Evolutionary conservation across 805 yeast genomes (phyloP), one percentile per base, ranked within the genome.

Genomic region (Candida hispaniensis): DNA sequence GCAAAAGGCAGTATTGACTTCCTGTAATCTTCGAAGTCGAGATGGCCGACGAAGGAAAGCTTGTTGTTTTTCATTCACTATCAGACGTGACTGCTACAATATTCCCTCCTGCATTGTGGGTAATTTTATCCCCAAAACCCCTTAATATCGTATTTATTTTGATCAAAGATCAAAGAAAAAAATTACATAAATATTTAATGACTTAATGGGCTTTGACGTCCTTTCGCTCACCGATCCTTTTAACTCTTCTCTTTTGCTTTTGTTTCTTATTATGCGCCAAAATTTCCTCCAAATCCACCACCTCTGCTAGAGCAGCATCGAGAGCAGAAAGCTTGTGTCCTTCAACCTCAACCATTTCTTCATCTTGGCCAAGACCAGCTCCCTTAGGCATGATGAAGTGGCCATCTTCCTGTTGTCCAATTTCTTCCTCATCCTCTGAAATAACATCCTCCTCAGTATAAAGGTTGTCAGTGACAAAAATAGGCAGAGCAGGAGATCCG

Each of bases 81-180:
- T 88, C 14, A 63, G 95, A 49, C 67, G 97, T 44, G 97, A 88
- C 54, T 59, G 93, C 41, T 88, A 88, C 54, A 88, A 88, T 49
- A 88, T 88, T 18, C 97, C 97, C 13, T 80, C 93, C 54, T 85
- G 95, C 57, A 88, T 86, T 26, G 93, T 88, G 10, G 97, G 97
- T 2, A 86, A 88, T 51, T 86, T 86, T 52, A 83, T 86, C 36
- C 97, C 96, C 5, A 75, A 80, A 19, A 60, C 55, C 26, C 61
- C 59, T 9, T 52, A 30, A 34, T 10, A 18, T 29, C 14, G 18
- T 12, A 15, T 23, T 18, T 38, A 16, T 30, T 14, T 30, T 18
- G 24, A 14, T 14, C 11, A 22, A 7, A 7, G 14, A 30, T 23
- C 19, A 28, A 13, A 12, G 10, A 18, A 23, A n/a, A 38, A 19